Evolutionary conservation across 2,329 filamentous ascomycete species (phyloP).

Genomic region (Cryphonectria naterciae): DNA sequence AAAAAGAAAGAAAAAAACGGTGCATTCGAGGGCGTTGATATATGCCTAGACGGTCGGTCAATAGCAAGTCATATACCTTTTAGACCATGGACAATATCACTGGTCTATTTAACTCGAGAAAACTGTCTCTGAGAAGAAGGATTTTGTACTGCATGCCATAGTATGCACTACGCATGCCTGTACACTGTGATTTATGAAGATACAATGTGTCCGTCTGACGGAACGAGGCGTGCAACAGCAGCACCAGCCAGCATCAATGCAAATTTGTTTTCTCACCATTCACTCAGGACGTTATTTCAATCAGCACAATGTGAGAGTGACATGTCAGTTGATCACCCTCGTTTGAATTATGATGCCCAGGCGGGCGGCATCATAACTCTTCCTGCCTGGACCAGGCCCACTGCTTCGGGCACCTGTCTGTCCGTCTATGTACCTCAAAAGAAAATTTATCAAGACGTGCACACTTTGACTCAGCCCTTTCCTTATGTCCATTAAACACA

Average conservation of each 20-base stretch:
- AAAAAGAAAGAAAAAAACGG: too few species aligned
- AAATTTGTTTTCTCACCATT: background rate
- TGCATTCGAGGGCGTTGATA: background rate
- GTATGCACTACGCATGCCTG: background rate
- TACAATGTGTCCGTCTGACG: background rate
- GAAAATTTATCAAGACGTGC: background rate
- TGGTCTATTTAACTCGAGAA: background rate
- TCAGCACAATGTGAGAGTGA: background rate
- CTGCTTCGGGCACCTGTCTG: background rate
- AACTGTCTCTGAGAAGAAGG: background rate
- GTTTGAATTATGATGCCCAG: background rate
- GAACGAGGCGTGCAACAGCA: background rate
- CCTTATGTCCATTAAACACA: background rate
- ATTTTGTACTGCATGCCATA: background rate
- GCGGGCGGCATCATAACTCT: too few species aligned
- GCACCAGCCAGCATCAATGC: background rate
- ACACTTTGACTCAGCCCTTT: background rate
- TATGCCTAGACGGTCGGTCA: background rate
- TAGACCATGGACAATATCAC: background rate
- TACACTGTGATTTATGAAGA: background rate
- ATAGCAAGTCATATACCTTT: background rate
- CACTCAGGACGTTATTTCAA: background rate
- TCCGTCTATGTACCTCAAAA: background rate
- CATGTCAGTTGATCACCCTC: background rate
- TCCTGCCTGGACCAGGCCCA: background rate